Conservation (phyloP, 148 eudicot species). For the Nyssa sinensis region DNA sequence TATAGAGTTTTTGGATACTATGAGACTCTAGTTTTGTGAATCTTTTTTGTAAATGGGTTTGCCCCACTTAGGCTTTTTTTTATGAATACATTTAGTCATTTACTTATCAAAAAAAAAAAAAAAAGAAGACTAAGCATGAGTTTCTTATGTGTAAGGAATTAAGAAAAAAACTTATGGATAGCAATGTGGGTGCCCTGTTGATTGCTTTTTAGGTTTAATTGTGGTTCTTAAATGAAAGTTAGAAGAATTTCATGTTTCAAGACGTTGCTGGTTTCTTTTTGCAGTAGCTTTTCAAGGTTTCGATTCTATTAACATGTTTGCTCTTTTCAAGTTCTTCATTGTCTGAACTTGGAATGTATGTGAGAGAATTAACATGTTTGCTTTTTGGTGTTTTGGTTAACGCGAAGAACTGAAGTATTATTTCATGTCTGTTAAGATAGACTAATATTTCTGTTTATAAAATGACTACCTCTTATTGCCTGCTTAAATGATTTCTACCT, state of each 20-base stretch:
- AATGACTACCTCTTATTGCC: background rate
- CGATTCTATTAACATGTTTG: background rate
- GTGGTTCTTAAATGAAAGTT: background rate
- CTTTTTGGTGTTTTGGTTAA: background rate
- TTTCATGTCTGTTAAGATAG: constrained; percentile 5
- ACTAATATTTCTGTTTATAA: constrained; percentile 13
- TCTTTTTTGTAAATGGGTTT: too few species aligned
- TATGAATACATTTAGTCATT: too few species aligned
- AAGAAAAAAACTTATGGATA: background rate
- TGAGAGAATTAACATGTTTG: background rate
- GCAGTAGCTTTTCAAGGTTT: background rate
- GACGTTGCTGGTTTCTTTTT: background rate
- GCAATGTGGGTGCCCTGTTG: background rate
- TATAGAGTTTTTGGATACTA: too few species aligned
- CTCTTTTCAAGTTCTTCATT: background rate
- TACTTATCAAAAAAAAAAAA: too few species aligned
- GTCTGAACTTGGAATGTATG: background rate
- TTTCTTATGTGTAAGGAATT: background rate
- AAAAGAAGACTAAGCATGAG: too few species aligned
- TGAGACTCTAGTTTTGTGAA: too few species aligned
- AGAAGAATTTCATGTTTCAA: background rate
- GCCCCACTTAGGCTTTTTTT: too few species aligned
- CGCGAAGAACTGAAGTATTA: constrained; percentile 2
- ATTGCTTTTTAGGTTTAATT: background rate
- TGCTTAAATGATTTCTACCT: background rate